Percentiles rank a stretch among this genome's conserved stretches.
These are phyloP conservation scores for Vitis cinerea DNA, from an alignment of 164 flowering plant genomes.

Conservation along the genomic window DNA sequence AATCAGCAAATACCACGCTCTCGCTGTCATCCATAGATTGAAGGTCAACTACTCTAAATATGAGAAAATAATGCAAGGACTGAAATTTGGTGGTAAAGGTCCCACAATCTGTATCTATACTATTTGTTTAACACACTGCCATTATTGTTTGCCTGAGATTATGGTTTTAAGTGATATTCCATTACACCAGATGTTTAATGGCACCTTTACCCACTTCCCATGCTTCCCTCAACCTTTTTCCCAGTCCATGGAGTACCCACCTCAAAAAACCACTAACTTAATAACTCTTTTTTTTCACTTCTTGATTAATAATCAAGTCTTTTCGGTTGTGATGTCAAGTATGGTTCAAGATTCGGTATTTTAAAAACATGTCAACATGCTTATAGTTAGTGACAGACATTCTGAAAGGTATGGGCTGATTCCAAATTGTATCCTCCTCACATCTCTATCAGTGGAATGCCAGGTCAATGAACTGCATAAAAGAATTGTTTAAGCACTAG, in stretches of 20 bases:
- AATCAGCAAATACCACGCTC: too few relatives aligned
- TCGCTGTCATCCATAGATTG: background rate
- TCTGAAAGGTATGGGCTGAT: background rate
- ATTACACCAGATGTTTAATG: conserved; percentile 18
- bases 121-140: background rate
- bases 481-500: background rate
- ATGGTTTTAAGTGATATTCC: conserved; percentile 22
- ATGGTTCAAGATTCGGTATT: conserved; percentile 17
- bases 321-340: conserved; percentile 28
- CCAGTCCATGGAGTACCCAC: conserved; percentile 10
- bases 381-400: background rate
- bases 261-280: conserved; percentile 22
- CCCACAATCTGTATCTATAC: background rate
- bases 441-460: conserved; percentile 32
- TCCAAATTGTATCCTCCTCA: conserved; percentile 3
- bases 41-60: background rate
- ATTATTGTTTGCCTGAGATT: conserved; percentile 5
- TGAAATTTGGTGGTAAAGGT: background rate
- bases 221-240: conserved; percentile 7
- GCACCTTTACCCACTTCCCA: conserved; percentile 23
- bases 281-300: background rate
- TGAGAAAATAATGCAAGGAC: background rate
- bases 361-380: background rate
- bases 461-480: conserved; percentile 21
- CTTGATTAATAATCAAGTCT: background rate